phyloP scores from a whole-genome alignment of 306 rosid species.

The Bauhinia variegata region DNA sequence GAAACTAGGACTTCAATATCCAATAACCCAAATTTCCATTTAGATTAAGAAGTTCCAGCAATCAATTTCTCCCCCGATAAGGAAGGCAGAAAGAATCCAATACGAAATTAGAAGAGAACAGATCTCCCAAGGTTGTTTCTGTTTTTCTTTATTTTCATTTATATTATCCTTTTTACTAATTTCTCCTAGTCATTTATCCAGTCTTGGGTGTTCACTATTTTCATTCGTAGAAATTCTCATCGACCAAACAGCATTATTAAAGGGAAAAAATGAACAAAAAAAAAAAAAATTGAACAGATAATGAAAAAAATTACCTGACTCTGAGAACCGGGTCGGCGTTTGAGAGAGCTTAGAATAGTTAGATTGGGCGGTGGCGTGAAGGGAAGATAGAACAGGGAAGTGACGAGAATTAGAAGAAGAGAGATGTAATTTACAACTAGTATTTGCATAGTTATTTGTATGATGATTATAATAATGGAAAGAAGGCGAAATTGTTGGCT shows the following conservation, averaged over 20 bases:
- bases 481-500: constrained; percentile 45
- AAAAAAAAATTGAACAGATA: not conserved
- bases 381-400: constrained; percentile 39
- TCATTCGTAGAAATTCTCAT: not conserved
- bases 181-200: not conserved
- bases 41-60: not conserved
- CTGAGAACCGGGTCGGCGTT: constrained; percentile 44
- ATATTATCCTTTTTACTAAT: not conserved
- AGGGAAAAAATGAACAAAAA: not conserved
- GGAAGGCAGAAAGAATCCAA: no score
- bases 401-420: constrained; percentile 39
- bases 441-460: constrained; percentile 1
- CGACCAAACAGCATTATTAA: constrained; percentile 30
- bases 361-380: constrained; percentile 27
- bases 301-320: constrained; percentile 52
- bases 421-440: constrained; percentile 36
- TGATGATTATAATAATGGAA: constrained; percentile 19
- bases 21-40: no score
- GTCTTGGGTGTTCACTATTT: not conserved
- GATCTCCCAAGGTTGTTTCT: no score
- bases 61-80: no score
- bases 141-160: not conserved
- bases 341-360: constrained; percentile 41
- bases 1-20: not conserved
- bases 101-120: no score